Percentiles rank a stretch among this genome's conserved stretches.
Conservation (phyloP, 2,329 filamentous ascomycete genomes). For the Emmonsiellopsis sp. region DNA sequence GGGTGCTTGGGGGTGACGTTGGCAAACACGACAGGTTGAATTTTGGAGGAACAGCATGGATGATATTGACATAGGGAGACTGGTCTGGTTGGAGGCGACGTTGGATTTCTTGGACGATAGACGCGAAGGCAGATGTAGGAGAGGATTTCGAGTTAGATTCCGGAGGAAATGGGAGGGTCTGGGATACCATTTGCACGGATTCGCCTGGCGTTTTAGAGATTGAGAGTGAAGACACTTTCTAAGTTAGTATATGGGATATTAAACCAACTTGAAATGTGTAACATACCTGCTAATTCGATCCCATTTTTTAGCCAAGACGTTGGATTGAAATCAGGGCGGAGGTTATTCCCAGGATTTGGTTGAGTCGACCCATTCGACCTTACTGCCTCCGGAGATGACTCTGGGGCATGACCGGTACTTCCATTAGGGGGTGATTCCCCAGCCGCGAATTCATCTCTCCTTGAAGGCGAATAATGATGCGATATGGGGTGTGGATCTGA, state of each 20-base stretch:
- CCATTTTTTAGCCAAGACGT: slow-evolving; percentile 3
- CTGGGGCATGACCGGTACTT: background rate
- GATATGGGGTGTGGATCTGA: background rate
- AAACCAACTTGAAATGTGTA: background rate
- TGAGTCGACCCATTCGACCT: background rate
- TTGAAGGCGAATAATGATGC: background rate
- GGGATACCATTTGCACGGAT: slow-evolving; percentile 48
- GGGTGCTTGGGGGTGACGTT: slow-evolving; percentile 53
- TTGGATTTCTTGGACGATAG: slow-evolving; percentile 48
- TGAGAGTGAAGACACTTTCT: slow-evolving; percentile 28
- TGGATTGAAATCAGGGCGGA: background rate
- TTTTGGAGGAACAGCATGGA: slow-evolving; percentile 52
- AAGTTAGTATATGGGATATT: background rate
- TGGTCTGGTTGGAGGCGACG: slow-evolving; percentile 39
- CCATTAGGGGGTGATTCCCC: background rate
- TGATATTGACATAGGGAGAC: slow-evolving; percentile 54
- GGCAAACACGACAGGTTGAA: slow-evolving; percentile 54
- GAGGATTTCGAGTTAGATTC: slow-evolving; percentile 17
- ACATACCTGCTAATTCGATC: slow-evolving; percentile 4
- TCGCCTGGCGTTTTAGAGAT: slow-evolving; percentile 27
- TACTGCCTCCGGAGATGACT: background rate
- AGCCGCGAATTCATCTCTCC: background rate
- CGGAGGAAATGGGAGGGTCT: slow-evolving; percentile 49
- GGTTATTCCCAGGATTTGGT: background rate
- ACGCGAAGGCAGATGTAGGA: slow-evolving; percentile 36